These are phyloP conservation scores for Fraxinus angustifolia DNA, from an alignment of 305 asterid genomes.

Conservation along the genomic window DNA sequence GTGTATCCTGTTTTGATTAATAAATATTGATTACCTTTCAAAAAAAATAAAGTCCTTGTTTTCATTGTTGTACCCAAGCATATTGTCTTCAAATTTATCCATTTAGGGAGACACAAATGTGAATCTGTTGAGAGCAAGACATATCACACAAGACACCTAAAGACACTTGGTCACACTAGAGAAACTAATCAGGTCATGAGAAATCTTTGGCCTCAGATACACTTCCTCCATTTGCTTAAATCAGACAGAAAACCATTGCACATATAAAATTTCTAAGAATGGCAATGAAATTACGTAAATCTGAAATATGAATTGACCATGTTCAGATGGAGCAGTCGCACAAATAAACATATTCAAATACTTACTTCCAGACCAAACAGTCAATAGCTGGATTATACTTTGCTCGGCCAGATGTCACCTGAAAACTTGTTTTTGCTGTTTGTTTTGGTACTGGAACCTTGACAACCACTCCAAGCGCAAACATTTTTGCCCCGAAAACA, in stretches of 20 bases:
- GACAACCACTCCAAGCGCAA: conserved; percentile 94
- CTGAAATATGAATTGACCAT: not conserved
- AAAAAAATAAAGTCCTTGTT: not conserved
- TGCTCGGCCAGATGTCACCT: conserved; percentile 97
- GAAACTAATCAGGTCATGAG: not conserved
- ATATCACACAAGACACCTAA: not conserved
- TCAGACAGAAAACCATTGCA: not conserved
- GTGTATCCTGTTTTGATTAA: no score
- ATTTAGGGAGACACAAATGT: not conserved
- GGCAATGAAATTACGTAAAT: not conserved
- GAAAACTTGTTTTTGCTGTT: conserved; percentile 96
- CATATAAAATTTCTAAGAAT: not conserved
- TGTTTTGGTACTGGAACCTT: conserved; percentile 99
- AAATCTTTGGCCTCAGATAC: not conserved
- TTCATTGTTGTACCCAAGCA: not conserved
- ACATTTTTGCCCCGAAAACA: conserved; percentile 99
- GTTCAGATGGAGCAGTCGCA: not conserved
- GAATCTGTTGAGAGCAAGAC: not conserved
- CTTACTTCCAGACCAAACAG: conserved; percentile 99
- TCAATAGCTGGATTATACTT: conserved; percentile 92
- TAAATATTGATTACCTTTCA: no score
- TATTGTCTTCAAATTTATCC: not conserved
- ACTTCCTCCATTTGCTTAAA: not conserved
- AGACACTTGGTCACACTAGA: not conserved
- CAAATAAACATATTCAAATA: conserved; percentile 18